phyloP scores from a whole-genome alignment of 345 rosid species.

The Psidium guajava region DNA sequence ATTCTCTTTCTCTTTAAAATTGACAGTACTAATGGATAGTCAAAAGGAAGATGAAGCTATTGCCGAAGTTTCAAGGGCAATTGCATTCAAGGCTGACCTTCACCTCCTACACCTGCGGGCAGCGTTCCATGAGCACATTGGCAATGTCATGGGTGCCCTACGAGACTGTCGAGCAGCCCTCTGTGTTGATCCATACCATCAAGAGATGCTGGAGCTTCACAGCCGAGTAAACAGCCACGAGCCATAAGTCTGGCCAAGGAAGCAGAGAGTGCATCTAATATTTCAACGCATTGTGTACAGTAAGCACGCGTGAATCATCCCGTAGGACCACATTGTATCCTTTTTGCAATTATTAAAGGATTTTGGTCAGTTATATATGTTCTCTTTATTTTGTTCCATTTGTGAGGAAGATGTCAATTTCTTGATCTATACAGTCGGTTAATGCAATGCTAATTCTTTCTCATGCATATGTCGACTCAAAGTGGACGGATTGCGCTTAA shows the following conservation, averaged over 20 bases:
- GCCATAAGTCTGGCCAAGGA: constrained; percentile 25
- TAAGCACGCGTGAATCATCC: background rate
- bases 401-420: background rate
- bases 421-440: background rate
- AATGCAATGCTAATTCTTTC: background rate
- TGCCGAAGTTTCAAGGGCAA: constrained; percentile 73
- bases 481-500: background rate
- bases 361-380: background rate
- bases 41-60: constrained; percentile 86
- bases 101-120: constrained; percentile 92
- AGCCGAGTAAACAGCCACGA: constrained; percentile 92
- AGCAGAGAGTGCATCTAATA: background rate
- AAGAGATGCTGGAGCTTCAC: constrained; percentile 86
- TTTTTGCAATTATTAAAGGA: background rate
- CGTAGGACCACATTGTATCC: background rate
- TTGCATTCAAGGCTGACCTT: constrained; percentile 85
- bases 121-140: constrained; percentile 79
- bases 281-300: background rate
- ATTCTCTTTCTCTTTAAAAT: background rate
- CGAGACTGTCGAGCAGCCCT: constrained; percentile 96
- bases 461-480: background rate
- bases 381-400: background rate
- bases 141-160: constrained; percentile 55
- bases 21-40: constrained; percentile 84
- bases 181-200: constrained; percentile 87